Conservation (phyloP, 2,329 filamentous ascomycete genomes). For the Verticillium nonalfalfae region DNA sequence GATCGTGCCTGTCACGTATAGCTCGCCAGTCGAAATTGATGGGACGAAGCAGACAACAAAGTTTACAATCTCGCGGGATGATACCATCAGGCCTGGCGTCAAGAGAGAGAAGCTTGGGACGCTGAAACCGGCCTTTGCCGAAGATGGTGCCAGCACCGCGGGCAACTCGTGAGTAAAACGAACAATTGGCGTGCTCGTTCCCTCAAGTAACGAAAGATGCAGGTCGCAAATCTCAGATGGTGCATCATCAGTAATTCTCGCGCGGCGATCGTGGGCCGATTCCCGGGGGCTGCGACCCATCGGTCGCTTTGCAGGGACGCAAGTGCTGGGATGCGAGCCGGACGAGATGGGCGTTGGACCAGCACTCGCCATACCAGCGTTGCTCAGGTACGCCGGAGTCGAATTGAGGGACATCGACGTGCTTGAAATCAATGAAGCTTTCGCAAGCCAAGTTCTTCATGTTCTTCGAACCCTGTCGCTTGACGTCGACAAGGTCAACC, state of each 20-base stretch:
- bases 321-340: constrained; percentile 55
- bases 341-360: constrained; percentile 56
- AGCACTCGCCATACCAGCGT: not conserved
- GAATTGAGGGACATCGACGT: not conserved
- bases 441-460: not conserved
- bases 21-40: constrained; percentile 16
- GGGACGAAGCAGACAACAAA: too few species aligned
- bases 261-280: constrained; percentile 55
- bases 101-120: constrained; percentile 51
- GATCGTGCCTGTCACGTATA: constrained; percentile 49
- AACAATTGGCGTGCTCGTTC: too few species aligned
- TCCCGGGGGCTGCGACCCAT: constrained; percentile 56
- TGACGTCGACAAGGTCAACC: constrained; percentile 26
- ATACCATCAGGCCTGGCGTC: constrained; percentile 54
- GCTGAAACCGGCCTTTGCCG: constrained; percentile 59
- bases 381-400: not conserved
- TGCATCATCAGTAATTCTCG: constrained; percentile 56
- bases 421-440: not conserved
- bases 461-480: not conserved
- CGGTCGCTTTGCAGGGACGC: constrained; percentile 59
- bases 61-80: constrained; percentile 45
- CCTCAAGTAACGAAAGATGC: not conserved
- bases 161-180: constrained; percentile 37
- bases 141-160: constrained; percentile 53
- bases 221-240: constrained; percentile 56